These are phyloP conservation scores for Citrus maxima DNA, from an alignment of 345 rosid species.

Conservation along the genomic window DNA sequence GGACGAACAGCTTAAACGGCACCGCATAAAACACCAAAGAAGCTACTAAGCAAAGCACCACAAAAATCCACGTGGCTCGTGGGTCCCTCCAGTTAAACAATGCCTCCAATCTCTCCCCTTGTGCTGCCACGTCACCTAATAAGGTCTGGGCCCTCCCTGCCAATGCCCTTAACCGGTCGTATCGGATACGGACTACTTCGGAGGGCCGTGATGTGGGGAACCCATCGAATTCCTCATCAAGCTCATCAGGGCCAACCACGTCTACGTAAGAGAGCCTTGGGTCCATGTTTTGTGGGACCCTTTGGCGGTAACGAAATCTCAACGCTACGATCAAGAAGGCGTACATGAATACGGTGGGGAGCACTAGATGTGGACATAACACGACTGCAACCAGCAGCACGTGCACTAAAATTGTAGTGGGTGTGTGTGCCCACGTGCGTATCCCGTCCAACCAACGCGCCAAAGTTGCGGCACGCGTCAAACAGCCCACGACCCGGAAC, in stretches of 20 bases:
- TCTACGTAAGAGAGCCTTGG: slow-evolving; percentile 66
- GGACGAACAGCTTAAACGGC: slow-evolving; percentile 58
- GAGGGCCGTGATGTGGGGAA: slow-evolving; percentile 57
- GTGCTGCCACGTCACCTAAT: slow-evolving; percentile 81
- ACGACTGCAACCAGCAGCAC: slow-evolving; percentile 59
- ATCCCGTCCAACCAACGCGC: slow-evolving; percentile 71
- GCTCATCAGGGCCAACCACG: slow-evolving; percentile 60
- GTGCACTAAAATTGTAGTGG: slow-evolving; percentile 70
- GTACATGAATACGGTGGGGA: slow-evolving; percentile 85
- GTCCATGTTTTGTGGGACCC: slow-evolving; percentile 53
- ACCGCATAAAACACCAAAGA: slow-evolving; percentile 68
- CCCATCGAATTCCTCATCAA: slow-evolving; percentile 88
- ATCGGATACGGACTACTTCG: slow-evolving; percentile 60
- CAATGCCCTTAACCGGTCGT: slow-evolving; percentile 75
- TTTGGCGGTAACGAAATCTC: slow-evolving; percentile 53
- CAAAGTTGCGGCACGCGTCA: slow-evolving; percentile 56
- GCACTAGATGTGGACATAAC: slow-evolving; percentile 70
- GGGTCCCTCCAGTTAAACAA: slow-evolving; percentile 85
- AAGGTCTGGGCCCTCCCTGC: slow-evolving; percentile 78
- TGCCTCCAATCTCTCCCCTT: slow-evolving; percentile 82
- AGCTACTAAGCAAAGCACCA: slow-evolving; percentile 56
- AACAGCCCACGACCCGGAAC: slow-evolving; percentile 72
- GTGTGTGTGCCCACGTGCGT: slow-evolving; percentile 69
- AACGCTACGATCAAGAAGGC: slow-evolving; percentile 57
- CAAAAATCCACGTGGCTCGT: slow-evolving; percentile 79